A percentile compares a stretch with the other conserved stretches of the same genome.
Evolutionary conservation across 2,329 filamentous ascomycete species (phyloP).

Genomic region (Mariannaea sp.): DNA sequence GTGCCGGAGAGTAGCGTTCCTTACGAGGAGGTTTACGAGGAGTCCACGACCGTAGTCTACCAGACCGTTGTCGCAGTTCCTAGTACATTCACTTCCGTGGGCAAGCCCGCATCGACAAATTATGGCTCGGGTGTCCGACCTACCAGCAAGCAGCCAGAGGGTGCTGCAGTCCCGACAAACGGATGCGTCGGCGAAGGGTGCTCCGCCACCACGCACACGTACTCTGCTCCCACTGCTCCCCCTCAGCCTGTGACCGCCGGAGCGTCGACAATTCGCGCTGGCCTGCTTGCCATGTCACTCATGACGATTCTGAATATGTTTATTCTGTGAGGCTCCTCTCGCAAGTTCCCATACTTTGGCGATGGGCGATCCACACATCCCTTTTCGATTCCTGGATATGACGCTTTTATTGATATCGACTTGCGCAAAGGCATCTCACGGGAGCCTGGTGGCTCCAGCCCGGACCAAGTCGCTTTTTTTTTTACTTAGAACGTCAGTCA

Average conservation of each 20-base stretch:
- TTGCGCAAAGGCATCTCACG: constrained; percentile 5
- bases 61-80: constrained; percentile 22
- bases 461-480: neutral
- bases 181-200: constrained; percentile 35
- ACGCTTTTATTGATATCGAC: constrained; percentile 8
- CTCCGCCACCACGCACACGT: constrained; percentile 20
- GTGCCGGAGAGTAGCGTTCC: neutral
- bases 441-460: constrained; percentile 3
- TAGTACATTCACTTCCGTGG: constrained; percentile 25
- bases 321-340: constrained; percentile 31
- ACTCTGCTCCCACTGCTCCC: constrained; percentile 26
- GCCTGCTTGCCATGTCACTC: constrained; percentile 36
- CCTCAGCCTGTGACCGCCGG: constrained; percentile 52
- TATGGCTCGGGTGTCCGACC: constrained; percentile 22
- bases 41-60: constrained; percentile 21
- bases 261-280: constrained; percentile 43
- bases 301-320: constrained; percentile 37
- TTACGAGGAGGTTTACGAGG: constrained; percentile 1
- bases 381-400: neutral
- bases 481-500: no score
- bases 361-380: neutral
- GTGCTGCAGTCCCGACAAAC: constrained; percentile 32
- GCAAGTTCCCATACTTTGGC: neutral
- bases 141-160: constrained; percentile 21
- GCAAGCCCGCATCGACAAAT: constrained; percentile 26